phyloP scores from a whole-genome alignment of 139 green algal genomes.

The Spirogloea muscicola region DNA sequence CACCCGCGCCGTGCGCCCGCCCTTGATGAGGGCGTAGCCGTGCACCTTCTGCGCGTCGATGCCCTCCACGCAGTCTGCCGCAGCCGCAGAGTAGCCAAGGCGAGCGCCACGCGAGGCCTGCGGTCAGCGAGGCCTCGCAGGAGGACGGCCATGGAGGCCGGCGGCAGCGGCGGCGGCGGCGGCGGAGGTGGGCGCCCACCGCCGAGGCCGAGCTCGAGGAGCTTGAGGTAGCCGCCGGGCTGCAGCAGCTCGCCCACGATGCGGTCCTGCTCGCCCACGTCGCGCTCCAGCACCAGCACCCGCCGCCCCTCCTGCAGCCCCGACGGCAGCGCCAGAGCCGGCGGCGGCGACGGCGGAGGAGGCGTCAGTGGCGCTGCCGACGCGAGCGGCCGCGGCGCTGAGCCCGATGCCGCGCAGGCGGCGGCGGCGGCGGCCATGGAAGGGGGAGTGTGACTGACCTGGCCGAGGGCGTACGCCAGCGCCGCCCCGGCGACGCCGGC shows the following conservation, averaged over 20 bases:
- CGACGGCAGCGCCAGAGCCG: neutral
- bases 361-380: neutral
- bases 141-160: too few species aligned
- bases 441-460: slow-evolving; percentile 44
- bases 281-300: slow-evolving; percentile 87
- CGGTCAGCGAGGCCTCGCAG: too few species aligned
- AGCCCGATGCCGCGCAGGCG: neutral
- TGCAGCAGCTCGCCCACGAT: slow-evolving; percentile 99
- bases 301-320: slow-evolving; percentile 56
- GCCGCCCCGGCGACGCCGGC: slow-evolving; percentile 83
- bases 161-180: too few species aligned
- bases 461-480: slow-evolving; percentile 79
- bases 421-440: neutral
- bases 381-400: neutral
- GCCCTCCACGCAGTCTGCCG: slow-evolving; percentile 64
- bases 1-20: slow-evolving; percentile 67
- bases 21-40: slow-evolving; percentile 93
- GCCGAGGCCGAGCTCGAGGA: slow-evolving; percentile 85
- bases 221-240: slow-evolving; percentile 86
- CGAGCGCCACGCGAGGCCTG: too few species aligned
- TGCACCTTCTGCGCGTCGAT: slow-evolving; percentile 92
- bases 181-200: too few species aligned
- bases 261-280: slow-evolving; percentile 87
- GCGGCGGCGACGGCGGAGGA: neutral
- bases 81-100: too few species aligned